Conservation (phyloP, 2,329 filamentous ascomycete genomes). For the Claviceps humidiphila region DNA sequence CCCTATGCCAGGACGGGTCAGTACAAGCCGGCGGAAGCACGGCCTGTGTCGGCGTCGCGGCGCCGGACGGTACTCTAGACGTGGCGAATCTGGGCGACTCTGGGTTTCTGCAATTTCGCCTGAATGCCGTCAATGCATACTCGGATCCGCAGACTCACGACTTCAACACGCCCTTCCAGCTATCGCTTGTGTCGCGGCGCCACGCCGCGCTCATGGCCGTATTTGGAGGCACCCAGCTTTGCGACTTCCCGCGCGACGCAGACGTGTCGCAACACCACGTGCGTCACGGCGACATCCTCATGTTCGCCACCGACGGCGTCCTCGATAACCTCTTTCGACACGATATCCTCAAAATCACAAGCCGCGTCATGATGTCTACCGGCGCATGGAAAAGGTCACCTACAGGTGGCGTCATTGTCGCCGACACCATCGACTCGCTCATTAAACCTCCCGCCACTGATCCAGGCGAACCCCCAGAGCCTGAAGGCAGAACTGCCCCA, state of each 20-base stretch:
- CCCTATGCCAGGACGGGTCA: slow-evolving; percentile 57
- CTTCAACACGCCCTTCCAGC: slow-evolving; percentile 95
- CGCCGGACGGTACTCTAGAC: slow-evolving; percentile 61
- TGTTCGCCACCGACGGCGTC: slow-evolving; percentile 89
- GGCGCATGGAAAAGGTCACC: slow-evolving; percentile 60
- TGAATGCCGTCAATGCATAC: slow-evolving; percentile 72
- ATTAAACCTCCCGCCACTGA: slow-evolving; percentile 16
- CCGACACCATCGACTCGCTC: slow-evolving; percentile 41
- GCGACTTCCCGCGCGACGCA: slow-evolving; percentile 74
- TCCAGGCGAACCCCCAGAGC: slow-evolving; percentile 3
- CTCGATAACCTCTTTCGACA: slow-evolving; percentile 93
- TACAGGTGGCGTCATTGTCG: slow-evolving; percentile 48
- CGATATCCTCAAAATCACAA: slow-evolving; percentile 72
- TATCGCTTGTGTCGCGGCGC: slow-evolving; percentile 72
- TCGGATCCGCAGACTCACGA: slow-evolving; percentile 85
- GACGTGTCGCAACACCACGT: slow-evolving; percentile 64
- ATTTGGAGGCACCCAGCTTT: slow-evolving; percentile 70
- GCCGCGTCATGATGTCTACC: slow-evolving; percentile 56
- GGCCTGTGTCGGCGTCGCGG: slow-evolving; percentile 72
- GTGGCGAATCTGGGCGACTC: slow-evolving; percentile 94
- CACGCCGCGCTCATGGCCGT: slow-evolving; percentile 68
- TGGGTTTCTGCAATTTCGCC: slow-evolving; percentile 75
- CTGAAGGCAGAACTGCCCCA: slow-evolving; percentile 12
- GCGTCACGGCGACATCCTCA: slow-evolving; percentile 81
- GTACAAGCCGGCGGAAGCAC: slow-evolving; percentile 82